Evolutionary conservation across 2,329 filamentous ascomycete species (phyloP).

Genomic region (Gyromitra esculenta): DNA sequence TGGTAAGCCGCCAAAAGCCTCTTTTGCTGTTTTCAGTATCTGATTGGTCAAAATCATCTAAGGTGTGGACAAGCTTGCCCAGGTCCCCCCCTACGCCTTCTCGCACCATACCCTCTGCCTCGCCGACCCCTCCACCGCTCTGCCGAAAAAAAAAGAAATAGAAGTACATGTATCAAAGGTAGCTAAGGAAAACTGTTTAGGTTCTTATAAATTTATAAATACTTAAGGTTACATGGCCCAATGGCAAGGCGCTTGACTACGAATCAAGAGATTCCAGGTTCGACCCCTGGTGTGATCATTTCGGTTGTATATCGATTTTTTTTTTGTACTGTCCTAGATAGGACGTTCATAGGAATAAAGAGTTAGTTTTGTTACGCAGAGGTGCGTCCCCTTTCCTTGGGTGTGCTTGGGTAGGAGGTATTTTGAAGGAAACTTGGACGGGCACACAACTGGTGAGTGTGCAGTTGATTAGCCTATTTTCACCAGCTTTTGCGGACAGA

Average conservation of each 20-base stretch:
- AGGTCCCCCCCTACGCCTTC: too few species aligned
- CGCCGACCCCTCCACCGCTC: too few species aligned
- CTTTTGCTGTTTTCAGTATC: too few species aligned
- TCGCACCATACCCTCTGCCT: neutral
- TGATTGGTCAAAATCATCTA: too few species aligned
- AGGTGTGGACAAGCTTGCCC: too few species aligned
- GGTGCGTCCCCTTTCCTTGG: neutral
- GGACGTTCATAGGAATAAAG: neutral
- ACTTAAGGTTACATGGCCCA: constrained; percentile 62
- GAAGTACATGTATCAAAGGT: neutral
- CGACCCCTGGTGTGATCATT: constrained; percentile 57
- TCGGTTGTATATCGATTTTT: neutral
- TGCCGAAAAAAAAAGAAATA: too few species aligned
- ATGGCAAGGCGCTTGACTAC: constrained; percentile 70
- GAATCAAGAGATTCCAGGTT: constrained; percentile 63
- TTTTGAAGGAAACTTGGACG: neutral
- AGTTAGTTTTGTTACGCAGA: neutral
- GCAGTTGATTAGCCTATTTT: neutral
- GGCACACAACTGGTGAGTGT: neutral
- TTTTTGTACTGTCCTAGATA: neutral
- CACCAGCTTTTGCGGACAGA: neutral
- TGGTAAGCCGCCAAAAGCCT: too few species aligned
- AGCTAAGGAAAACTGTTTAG: neutral
- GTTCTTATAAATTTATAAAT: neutral
- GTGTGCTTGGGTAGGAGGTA: neutral